Percentiles rank a stretch among this genome's conserved stretches.
Evolutionary conservation across 139 green algal species (phyloP).

Genomic region (Trebouxia sp.): DNA sequence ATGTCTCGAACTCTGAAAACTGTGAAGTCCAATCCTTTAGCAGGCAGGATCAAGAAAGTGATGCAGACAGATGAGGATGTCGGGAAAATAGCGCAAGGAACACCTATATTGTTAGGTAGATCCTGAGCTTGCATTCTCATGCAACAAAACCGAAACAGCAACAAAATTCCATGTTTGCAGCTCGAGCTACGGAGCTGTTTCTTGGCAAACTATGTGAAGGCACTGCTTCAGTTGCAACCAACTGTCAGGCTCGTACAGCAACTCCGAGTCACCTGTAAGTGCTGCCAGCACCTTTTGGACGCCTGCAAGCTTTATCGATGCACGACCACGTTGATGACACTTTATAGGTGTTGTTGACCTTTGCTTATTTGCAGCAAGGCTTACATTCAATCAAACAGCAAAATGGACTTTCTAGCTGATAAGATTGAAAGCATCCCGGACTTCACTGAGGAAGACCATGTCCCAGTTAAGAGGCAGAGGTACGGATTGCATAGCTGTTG

Average conservation of each 20-base stretch:
- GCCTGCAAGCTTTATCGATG: no score
- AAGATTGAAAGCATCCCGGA: constrained; percentile 66
- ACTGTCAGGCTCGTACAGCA: constrained; percentile 67
- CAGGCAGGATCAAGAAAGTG: constrained; percentile 75
- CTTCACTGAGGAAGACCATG: constrained; percentile 38
- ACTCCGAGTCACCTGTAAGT: constrained; percentile 76
- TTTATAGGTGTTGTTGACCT: background rate
- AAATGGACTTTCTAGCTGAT: constrained; percentile 80
- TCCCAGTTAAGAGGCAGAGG: background rate
- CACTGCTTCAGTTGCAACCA: constrained; percentile 53
- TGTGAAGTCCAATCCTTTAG: background rate
- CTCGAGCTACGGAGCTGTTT: constrained; percentile 87
- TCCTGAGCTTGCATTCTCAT: background rate
- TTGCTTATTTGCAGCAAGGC: constrained; percentile 71
- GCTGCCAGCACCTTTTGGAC: no score
- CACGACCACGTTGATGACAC: no score
- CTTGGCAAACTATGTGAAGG: constrained; percentile 70
- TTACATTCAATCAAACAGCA: constrained; percentile 51
- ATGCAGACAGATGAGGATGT: constrained; percentile 95
- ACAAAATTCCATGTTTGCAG: constrained; percentile 43
- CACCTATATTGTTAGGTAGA: constrained; percentile 71
- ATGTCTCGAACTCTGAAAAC: background rate
- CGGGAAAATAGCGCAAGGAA: constrained; percentile 85
- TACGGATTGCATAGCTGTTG: no score
- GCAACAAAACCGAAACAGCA: background rate